These are phyloP conservation scores for Penicillium bovifimosum DNA, from an alignment of 495 filamentous ascomycete genomes.

Conservation along the genomic window DNA sequence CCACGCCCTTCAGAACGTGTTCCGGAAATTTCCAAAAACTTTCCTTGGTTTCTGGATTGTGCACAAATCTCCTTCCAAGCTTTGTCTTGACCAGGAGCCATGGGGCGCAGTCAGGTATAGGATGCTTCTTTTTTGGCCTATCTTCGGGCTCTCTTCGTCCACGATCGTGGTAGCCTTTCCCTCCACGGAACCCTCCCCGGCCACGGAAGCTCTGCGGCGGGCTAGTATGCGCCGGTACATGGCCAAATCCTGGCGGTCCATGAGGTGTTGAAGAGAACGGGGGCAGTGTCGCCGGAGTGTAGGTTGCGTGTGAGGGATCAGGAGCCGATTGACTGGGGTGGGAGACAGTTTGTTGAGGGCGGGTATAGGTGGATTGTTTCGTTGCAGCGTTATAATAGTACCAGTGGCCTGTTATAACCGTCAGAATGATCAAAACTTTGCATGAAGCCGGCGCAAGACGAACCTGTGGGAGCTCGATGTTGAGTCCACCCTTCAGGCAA, in stretches of 20 bases:
- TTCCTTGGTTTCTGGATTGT: conserved; percentile 74
- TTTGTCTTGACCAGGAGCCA: conserved; percentile 93
- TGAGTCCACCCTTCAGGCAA: conserved; percentile 84
- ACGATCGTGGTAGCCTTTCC: conserved; percentile 48
- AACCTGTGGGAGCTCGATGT: conserved; percentile 82
- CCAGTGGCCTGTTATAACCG: conserved; percentile 53
- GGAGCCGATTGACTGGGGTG: conserved; percentile 25
- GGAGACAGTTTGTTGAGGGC: conserved; percentile 46
- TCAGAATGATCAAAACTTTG: conserved; percentile 12
- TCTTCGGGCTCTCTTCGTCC: conserved; percentile 60
- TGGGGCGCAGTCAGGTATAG: conserved; percentile 75
- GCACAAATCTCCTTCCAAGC: conserved; percentile 78
- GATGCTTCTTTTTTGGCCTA: conserved; percentile 71
- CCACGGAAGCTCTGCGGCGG: conserved; percentile 22
- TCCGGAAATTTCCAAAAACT: conserved; percentile 92
- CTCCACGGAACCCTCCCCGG: conserved; percentile 43
- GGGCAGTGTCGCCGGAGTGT: conserved; percentile 32
- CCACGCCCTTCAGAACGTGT: conserved; percentile 73
- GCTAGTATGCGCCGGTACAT: conserved; percentile 10
- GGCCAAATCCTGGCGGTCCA: conserved; percentile 28
- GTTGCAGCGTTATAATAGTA: conserved; percentile 89
- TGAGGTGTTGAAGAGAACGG: conserved; percentile 42
- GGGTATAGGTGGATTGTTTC: conserved; percentile 80
- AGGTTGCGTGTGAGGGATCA: conserved; percentile 19
- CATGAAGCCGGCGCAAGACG: conserved; percentile 12